Percentiles rank a stretch among this genome's conserved stretches.
These are phyloP conservation scores for Cryphonectria japonica DNA, from an alignment of 2,329 filamentous ascomycete species.

Conservation along the genomic window DNA sequence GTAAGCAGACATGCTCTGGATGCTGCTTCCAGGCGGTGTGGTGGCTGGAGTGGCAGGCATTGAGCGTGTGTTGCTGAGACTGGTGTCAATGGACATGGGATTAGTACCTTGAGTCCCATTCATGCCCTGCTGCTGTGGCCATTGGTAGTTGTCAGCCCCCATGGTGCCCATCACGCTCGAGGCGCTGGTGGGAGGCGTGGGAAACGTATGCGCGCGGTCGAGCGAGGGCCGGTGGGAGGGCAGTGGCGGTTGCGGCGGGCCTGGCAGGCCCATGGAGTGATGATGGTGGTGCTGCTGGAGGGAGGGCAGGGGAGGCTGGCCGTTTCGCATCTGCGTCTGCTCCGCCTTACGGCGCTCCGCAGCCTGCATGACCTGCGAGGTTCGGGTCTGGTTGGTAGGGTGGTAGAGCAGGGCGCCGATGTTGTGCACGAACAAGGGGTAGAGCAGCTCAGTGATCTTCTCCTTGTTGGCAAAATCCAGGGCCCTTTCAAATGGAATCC, in stretches of 20 bases:
- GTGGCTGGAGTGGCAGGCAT: constrained; percentile 91
- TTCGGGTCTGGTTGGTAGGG: constrained; percentile 82
- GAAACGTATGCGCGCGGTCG: constrained; percentile 89
- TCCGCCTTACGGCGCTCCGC: constrained; percentile 77
- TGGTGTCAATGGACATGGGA: constrained; percentile 80
- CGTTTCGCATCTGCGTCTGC: constrained; percentile 65
- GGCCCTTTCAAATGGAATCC: constrained; percentile 98
- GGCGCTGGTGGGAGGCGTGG: constrained; percentile 91
- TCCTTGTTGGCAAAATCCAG: constrained; percentile 99
- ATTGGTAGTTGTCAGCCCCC: constrained; percentile 79
- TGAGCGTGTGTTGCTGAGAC: constrained; percentile 76
- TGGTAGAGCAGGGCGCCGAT: constrained; percentile 94
- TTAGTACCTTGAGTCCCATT: constrained; percentile 65
- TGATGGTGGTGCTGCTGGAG: constrained; percentile 68
- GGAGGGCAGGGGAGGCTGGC: constrained; percentile 63
- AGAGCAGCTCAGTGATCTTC: constrained; percentile 94
- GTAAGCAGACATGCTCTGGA: constrained; percentile 82
- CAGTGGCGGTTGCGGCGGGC: constrained; percentile 57
- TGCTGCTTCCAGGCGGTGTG: constrained; percentile 77
- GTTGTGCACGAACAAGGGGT: constrained; percentile 96
- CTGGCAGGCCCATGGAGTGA: constrained; percentile 59
- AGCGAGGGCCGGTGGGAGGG: constrained; percentile 75
- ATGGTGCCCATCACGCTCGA: constrained; percentile 79
- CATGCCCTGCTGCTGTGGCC: constrained; percentile 65
- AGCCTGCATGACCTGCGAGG: constrained; percentile 85